Percentiles rank a stretch among this genome's conserved stretches.
phyloP scores from a whole-genome alignment of 371 early-diverging fungal species.

The Mortierella sp. region DNA sequence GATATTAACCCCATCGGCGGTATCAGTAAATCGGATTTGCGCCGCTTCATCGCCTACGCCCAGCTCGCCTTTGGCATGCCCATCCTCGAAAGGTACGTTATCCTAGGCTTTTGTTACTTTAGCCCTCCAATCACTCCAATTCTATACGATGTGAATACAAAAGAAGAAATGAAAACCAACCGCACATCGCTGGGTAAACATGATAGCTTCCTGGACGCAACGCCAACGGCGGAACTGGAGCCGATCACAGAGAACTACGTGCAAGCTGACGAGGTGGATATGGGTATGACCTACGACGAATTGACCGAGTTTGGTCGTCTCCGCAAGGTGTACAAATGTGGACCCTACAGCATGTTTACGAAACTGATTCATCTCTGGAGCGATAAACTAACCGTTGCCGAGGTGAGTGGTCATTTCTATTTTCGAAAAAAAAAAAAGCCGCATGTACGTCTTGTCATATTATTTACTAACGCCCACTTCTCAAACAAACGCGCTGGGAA shows the following conservation, averaged over 20 bases:
- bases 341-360: conserved; percentile 94
- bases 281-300: conserved; percentile 98
- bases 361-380: conserved; percentile 88
- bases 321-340: conserved; percentile 89
- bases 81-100: conserved; percentile 70
- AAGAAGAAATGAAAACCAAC: too few relatives aligned
- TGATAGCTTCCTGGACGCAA: conserved; percentile 85
- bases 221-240: conserved; percentile 96
- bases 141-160: neutral
- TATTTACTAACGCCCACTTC: neutral
- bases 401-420: conserved; percentile 63
- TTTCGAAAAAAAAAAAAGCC: neutral
- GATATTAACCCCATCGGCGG: conserved; percentile 98
- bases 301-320: conserved; percentile 92
- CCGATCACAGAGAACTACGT: conserved; percentile 84
- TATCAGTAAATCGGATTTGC: conserved; percentile 92
- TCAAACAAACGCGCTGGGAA: neutral
- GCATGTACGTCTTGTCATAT: too few relatives aligned
- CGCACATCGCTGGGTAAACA: too few relatives aligned
- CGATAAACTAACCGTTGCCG: conserved; percentile 67
- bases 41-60: conserved; percentile 84
- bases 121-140: neutral
- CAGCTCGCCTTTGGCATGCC: conserved; percentile 75
- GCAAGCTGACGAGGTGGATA: conserved; percentile 94
- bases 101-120: neutral